Base-by-base conservation (phyloP, 1,284 basidiomycete species). In the Ganoderma leucocontextum region DNA sequence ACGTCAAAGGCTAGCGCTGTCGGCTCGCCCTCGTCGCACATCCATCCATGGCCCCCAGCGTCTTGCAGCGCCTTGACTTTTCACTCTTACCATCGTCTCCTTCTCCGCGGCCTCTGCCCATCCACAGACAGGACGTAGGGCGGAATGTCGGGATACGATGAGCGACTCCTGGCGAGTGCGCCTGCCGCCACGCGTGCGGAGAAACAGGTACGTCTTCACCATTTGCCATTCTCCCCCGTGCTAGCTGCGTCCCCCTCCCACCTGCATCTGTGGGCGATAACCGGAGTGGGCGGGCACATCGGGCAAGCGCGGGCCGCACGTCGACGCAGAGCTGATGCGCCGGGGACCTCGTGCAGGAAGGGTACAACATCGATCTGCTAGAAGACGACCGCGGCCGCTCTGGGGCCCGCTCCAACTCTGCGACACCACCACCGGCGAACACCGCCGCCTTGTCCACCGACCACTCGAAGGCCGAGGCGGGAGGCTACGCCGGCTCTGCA, bases 341-440 rank as follows among this genome's bases (percentile, higher is more conserved):
- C 35, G 36, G 29, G 15, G n/a, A 25, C 29, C 7, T 35, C 33
- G 17, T 55, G 55, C 70, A 88, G 87, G 83, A 84, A 80, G 86
- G 86, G 5, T 89, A 89, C 77, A 82, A 83, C 65, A 79, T 86
- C 67, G 82, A 85, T 69, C 77, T 89, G 29, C 80, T 88, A 63
- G 80, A 82, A 15, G 71, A 74, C 55, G 65, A 47, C 49, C 38
- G 13, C 15, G 29, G 10, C 60, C 70, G 63, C 62, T 44, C 71
- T 58, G 62, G 67, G 67, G 68, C 62, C 36, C 71, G 67, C 29
- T 65, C 67, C 29, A 57, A 68, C 15, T 47, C 77, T 52, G 55
- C 78, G 57, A 69, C 67, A 44, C 72, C 47, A 65, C 68, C 44
- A 4, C 76, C 53, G 22, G 47, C 44, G 44, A 52, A 75, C 53